Evolutionary conservation across 2,329 filamentous ascomycete species (phyloP).

Genomic region (Neopestalotiopsis sp.): DNA sequence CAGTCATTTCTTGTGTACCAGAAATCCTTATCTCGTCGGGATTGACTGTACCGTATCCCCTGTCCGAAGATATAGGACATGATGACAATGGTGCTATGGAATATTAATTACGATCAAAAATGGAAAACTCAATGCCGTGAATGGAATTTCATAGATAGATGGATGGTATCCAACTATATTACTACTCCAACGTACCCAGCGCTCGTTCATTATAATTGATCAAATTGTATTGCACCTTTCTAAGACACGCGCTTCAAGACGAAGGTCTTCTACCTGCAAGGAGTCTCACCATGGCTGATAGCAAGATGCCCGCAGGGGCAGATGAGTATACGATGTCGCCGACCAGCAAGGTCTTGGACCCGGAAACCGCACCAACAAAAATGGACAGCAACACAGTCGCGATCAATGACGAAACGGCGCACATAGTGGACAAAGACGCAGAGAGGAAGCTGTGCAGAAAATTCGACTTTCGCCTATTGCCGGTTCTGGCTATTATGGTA

Average conservation of each 20-base stretch:
- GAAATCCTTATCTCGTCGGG: background rate
- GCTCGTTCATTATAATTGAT: background rate
- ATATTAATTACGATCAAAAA: background rate
- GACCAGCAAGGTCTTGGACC: background rate
- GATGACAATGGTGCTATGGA: background rate
- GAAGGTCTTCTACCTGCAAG: background rate
- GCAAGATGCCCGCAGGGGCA: background rate
- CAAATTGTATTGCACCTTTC: background rate
- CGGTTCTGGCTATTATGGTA: conserved; percentile 58
- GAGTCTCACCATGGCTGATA: background rate
- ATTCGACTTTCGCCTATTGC: conserved; percentile 58
- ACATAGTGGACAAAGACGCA: conserved; percentile 45
- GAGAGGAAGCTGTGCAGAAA: conserved; percentile 58
- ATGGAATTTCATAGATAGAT: background rate
- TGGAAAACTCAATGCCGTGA: background rate
- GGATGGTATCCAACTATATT: background rate
- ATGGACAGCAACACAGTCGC: conserved; percentile 33
- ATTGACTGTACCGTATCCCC: background rate
- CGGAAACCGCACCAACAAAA: conserved; percentile 20
- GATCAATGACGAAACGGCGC: conserved; percentile 38
- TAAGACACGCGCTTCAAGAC: background rate
- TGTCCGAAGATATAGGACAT: background rate
- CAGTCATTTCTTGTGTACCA: background rate
- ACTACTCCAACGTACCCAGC: background rate
- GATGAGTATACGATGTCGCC: background rate